Base-by-base conservation (phyloP, 1,284 basidiomycete genomes). In the Phenoliferia sp. region DNA sequence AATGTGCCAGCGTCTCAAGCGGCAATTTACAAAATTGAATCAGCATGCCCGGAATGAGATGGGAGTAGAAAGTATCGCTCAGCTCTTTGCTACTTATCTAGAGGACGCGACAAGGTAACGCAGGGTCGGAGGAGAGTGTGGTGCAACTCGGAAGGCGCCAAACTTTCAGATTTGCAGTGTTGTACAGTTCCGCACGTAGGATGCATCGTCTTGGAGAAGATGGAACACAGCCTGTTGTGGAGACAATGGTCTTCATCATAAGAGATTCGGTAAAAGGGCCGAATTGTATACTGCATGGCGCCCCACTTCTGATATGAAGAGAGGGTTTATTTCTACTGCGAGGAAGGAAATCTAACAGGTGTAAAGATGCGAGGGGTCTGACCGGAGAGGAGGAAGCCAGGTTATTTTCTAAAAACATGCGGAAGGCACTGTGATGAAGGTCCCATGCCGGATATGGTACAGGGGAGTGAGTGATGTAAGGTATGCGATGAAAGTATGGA, bases 11-110 rank as follows among this genome's bases (percentile, higher is more conserved):
- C 83, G 93, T 32, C 81, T 89, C 61, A 95, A 94, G 78, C 83
- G 93, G 58, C 91, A 94, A 76, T 96, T 94, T 76, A 88, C 94
- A 39, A 85, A 85, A 1, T 84, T 90, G 48, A 91, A 94, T 78
- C 90, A 89, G 76, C 91, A 90, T 74, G 90, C 90, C n/a, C 66
- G 64, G 19, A 59, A 33, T 26, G 72, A 73, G 63, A 60, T 73
- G 50, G 88, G 87, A 64, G 89, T 90, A 0, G 79, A 80, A 26
- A 87, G 84, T 67, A 85, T 95, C 16, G 87, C 86, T 12, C 76
- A 80, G 19, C 89, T 89, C 74, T 95, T 94, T 83, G 87, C 85
- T 48, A 77, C 80, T 65, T 94, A 92, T 80, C 77, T 96, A 7
- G 62, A 69, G 50, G 59, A 57, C 3, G 64, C 66, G 16, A 31